Percentiles rank a stretch among this genome's conserved stretches.
phyloP scores from a whole-genome alignment of 352 stramenopile species.

The Peronosclerospora sorghi region DNA sequence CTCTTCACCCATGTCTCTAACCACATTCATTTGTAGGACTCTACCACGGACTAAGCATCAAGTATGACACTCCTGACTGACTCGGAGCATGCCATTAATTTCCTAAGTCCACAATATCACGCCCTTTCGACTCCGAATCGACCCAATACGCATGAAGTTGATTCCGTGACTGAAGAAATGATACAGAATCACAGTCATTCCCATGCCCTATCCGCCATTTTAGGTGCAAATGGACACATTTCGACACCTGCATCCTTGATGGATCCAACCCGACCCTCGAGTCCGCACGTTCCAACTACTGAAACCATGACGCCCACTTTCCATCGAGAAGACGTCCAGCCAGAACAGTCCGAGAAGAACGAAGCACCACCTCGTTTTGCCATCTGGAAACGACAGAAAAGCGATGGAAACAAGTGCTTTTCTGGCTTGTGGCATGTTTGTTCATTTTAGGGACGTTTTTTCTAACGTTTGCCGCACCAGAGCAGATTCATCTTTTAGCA shows the following conservation, averaged over 20 bases:
- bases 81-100: neutral
- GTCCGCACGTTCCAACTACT: constrained; percentile 10
- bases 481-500: constrained; percentile 26
- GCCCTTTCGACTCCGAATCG: constrained; percentile 20
- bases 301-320: constrained; percentile 3
- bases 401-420: constrained; percentile 10
- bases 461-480: constrained; percentile 30
- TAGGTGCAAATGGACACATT: constrained; percentile 17
- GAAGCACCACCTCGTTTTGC: constrained; percentile 21
- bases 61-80: neutral
- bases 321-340: neutral
- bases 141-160: constrained; percentile 7
- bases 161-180: constrained; percentile 2
- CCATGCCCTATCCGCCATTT: constrained; percentile 32
- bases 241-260: constrained; percentile 2
- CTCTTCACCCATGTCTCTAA: neutral
- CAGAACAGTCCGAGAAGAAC: constrained; percentile 15
- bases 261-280: constrained; percentile 9
- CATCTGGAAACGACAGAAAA: constrained; percentile 18
- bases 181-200: constrained; percentile 23
- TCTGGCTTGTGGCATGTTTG: constrained; percentile 21
- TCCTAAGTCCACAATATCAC: constrained; percentile 26
- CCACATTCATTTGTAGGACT: neutral
- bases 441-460: constrained; percentile 33
- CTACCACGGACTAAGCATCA: no score